phyloP scores from a whole-genome alignment of 495 filamentous ascomycete species.

The Chaetomium cochliodes region DNA sequence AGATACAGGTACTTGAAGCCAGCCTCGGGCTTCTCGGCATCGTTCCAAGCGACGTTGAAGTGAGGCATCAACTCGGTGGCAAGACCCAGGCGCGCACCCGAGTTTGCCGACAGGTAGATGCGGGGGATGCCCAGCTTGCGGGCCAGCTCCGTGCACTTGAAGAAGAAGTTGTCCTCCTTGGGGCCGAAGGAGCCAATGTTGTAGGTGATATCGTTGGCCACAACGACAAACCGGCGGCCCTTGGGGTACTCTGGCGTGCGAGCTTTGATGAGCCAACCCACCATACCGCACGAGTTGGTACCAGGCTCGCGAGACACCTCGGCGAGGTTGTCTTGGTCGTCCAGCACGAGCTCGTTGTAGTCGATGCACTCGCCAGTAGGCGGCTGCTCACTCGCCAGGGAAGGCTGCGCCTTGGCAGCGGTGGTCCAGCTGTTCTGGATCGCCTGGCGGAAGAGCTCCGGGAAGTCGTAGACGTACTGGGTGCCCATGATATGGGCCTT shows the following conservation, averaged over 20 bases:
- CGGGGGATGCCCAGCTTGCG: conserved; percentile 90
- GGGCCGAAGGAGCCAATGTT: conserved; percentile 98
- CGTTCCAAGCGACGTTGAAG: conserved; percentile 96
- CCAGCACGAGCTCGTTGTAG: conserved; percentile 87
- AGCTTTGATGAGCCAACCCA: conserved; percentile 96
- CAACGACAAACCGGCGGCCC: conserved; percentile 87
- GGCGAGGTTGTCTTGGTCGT: conserved; percentile 86
- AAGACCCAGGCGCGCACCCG: conserved; percentile 96
- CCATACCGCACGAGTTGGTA: conserved; percentile 95
- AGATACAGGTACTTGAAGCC: conserved; percentile 99
- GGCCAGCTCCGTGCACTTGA: conserved; percentile 96
- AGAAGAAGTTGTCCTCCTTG: conserved; percentile 95
- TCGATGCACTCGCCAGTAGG: conserved; percentile 88
- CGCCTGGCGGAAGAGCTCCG: conserved; percentile 96
- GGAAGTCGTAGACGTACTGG: conserved; percentile 99
- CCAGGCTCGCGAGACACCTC: conserved; percentile 93
- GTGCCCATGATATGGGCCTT: conserved; percentile 99
- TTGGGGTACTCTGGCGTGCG: conserved; percentile 95
- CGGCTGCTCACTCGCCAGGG: conserved; percentile 77
- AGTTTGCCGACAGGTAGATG: conserved; percentile 98
- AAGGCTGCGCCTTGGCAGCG: conserved; percentile 65
- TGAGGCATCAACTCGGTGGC: conserved; percentile 96
- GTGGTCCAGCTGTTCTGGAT: conserved; percentile 93
- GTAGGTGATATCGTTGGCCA: conserved; percentile 99
- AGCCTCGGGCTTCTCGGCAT: conserved; percentile 74